Conservation (phyloP, 805 yeast species). For the Suhomyces xylopsoci region DNA sequence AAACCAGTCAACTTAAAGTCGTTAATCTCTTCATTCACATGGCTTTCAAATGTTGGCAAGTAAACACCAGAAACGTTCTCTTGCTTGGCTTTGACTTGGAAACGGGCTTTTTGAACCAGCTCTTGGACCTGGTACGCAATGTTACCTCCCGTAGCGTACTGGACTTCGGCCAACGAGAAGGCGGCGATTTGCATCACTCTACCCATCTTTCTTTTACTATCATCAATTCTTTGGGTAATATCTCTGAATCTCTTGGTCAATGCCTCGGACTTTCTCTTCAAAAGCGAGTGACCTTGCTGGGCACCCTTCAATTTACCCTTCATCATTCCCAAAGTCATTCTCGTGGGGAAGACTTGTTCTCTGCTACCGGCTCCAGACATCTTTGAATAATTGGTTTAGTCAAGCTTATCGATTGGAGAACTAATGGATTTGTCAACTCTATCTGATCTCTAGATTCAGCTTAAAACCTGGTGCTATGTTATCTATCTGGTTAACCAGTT, state of each 20-base stretch:
- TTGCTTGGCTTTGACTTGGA: conserved; percentile 85
- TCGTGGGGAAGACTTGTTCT: conserved; percentile 96
- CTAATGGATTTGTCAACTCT: background rate
- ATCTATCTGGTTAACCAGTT: background rate
- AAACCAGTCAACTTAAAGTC: conserved; percentile 95
- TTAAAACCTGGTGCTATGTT: background rate
- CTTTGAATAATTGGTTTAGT: background rate
- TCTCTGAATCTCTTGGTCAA: conserved; percentile 94
- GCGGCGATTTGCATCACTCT: conserved; percentile 98
- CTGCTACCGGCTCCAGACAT: conserved; percentile 76
- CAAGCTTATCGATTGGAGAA: background rate
- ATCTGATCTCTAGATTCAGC: background rate
- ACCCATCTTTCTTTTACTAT: conserved; percentile 96
- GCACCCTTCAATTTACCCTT: conserved; percentile 96
- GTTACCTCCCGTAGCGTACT: conserved; percentile 96
- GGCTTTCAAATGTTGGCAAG: conserved; percentile 88
- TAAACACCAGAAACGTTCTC: conserved; percentile 96
- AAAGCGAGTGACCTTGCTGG: conserved; percentile 87
- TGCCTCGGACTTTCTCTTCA: conserved; percentile 96
- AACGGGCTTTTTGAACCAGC: conserved; percentile 85
- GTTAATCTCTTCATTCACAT: conserved; percentile 77
- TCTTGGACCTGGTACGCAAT: conserved; percentile 95
- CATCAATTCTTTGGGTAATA: conserved; percentile 89
- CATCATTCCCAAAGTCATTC: conserved; percentile 95
- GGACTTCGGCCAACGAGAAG: conserved; percentile 93